Evolutionary conservation across 148 eudicot genomes (phyloP).

Genomic region (Amaranthus palmeri): DNA sequence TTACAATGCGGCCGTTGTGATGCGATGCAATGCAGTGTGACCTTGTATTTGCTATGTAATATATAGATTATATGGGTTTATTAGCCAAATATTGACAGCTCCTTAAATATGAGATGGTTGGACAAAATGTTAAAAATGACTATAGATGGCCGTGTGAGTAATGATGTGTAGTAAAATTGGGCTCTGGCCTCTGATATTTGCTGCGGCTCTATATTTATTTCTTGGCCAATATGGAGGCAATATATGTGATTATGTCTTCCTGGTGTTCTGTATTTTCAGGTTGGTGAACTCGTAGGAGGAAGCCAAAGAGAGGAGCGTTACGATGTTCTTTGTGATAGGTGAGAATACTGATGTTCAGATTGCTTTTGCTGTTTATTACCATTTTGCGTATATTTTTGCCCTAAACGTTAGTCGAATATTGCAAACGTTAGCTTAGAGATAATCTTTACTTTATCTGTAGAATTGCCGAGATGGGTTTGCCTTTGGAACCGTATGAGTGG

Average conservation of each 20-base stretch:
- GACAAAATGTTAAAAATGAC: not conserved
- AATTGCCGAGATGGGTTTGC: conserved; percentile 82
- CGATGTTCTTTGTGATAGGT: conserved; percentile 74
- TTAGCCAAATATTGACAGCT: no score
- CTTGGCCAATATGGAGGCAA: not conserved
- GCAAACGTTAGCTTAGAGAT: not conserved
- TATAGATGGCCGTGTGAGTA: not conserved
- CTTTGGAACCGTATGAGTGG: conserved; percentile 91
- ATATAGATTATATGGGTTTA: no score
- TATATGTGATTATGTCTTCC: not conserved
- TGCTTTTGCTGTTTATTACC: not conserved
- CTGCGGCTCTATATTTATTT: not conserved
- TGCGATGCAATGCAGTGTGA: no score
- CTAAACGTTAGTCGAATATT: not conserved
- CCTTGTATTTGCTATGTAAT: no score
- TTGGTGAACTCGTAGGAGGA: conserved; percentile 95
- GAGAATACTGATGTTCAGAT: not conserved
- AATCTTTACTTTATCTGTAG: conserved; percentile 32
- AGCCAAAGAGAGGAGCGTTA: conserved; percentile 96
- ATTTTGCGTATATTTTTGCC: not conserved
- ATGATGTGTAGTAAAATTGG: not conserved
- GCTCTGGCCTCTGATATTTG: not conserved
- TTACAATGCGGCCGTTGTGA: no score
- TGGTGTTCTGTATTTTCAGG: conserved; percentile 40
- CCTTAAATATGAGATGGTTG: not conserved